Evolutionary conservation across 495 filamentous ascomycete species (phyloP), one percentile per base, ranked within the genome.

Genomic region (Podospora comata): DNA sequence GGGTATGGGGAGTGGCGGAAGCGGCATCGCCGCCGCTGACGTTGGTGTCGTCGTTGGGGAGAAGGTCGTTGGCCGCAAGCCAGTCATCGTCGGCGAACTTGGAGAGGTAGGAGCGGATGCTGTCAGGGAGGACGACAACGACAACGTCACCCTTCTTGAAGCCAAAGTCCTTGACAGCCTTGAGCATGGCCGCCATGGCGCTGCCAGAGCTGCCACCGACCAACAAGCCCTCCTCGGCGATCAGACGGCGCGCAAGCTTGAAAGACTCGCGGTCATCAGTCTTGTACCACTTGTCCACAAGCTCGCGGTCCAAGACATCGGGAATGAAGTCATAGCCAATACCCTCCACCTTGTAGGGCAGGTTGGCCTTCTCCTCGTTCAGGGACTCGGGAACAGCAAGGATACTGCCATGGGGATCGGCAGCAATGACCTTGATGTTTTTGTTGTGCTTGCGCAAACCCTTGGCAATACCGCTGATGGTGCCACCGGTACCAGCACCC

Each of bases 11-110:
- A 39, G 73, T 75, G 3, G 66, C 26, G 20, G 60, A 20, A 6
- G 55, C 57, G 27, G 39, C 53, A 19, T 69, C 69, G 23, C 84
- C 70, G 23, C 85, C 80, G 26, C 81, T 76, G 59, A 84, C 83
- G 55, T 83, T 78, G 5, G 84, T 68, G 34, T 54, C 64, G 32
- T 76, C 73, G 60, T 68, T 65, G 11, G 89, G 84, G 16, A 97
- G 85, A 54, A 98, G 92, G 73, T 93, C 89, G 76, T 98, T 97
- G 60, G 94, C 94, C 62, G 92, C 93, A 61, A 98, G 89, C 96
- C 96, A 98, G 79, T 97, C 93, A 75, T 99, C 95, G 74, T 99
- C 96, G 70, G 93, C 91, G 75, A 99, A 99, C 84, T 99, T 99
- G 79, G 90, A 93, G n/a, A 99, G 87, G 76, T 99, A 99, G 76